Conservation (phyloP, 1,284 basidiomycete species). For the Sutorius eximius region DNA sequence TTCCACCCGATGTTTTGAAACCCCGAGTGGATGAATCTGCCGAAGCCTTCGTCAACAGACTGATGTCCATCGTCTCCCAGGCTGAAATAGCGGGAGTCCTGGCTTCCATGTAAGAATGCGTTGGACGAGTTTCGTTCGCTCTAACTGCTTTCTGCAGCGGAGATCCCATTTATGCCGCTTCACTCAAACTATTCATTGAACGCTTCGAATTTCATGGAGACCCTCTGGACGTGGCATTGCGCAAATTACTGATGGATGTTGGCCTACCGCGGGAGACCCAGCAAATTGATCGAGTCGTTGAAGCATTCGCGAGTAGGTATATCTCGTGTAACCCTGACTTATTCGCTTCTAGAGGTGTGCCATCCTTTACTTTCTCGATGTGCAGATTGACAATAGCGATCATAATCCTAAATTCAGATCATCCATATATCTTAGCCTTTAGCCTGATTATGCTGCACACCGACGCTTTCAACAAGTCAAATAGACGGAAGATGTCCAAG, state of each 20-base stretch:
- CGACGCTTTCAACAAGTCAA: slow-evolving; percentile 96
- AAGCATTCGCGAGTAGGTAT: slow-evolving; percentile 90
- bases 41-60: slow-evolving; percentile 64
- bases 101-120: slow-evolving; percentile 67
- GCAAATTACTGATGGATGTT: slow-evolving; percentile 89
- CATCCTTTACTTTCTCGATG: not conserved
- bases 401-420: slow-evolving; percentile 53
- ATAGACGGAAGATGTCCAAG: slow-evolving; percentile 97
- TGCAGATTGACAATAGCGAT: slow-evolving; percentile 1
- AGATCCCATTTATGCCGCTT: slow-evolving; percentile 70
- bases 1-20: slow-evolving; percentile 47
- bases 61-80: slow-evolving; percentile 65
- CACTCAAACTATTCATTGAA: slow-evolving; percentile 72
- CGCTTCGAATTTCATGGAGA: slow-evolving; percentile 81
- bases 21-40: slow-evolving; percentile 68
- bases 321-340: slow-evolving; percentile 81
- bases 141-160: slow-evolving; percentile 45
- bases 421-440: slow-evolving; percentile 96
- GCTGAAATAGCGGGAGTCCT: slow-evolving; percentile 77
- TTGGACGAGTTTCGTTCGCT: not conserved
- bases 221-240: slow-evolving; percentile 90
- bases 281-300: slow-evolving; percentile 97
- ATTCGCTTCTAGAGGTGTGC: slow-evolving; percentile 74
- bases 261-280: slow-evolving; percentile 94
- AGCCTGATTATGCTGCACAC: slow-evolving; percentile 99